These are phyloP conservation scores for Limnanthes douglasii DNA, from an alignment of 345 rosid species.

Conservation along the genomic window DNA sequence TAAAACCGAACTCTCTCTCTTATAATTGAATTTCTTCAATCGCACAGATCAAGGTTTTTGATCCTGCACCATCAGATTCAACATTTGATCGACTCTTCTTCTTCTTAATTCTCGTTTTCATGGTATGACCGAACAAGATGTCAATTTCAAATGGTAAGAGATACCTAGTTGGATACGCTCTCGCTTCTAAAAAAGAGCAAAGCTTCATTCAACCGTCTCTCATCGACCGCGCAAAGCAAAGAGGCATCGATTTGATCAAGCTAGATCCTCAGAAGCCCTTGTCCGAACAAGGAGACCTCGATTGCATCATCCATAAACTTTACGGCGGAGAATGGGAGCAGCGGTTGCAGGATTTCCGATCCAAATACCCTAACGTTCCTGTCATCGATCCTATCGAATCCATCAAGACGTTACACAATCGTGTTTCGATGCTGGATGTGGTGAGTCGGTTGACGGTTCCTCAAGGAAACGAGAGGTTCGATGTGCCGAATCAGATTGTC, in stretches of 20 bases:
- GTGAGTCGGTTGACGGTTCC: slow-evolving; percentile 29
- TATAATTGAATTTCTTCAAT: no score
- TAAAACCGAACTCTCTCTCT: no score
- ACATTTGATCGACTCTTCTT: no score
- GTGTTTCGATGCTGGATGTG: slow-evolving; percentile 52
- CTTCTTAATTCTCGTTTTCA: slow-evolving; percentile 8
- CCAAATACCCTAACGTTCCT: slow-evolving; percentile 18
- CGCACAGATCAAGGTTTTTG: no score
- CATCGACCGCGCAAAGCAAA: slow-evolving; percentile 14
- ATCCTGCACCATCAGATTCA: no score
- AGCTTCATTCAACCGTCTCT: slow-evolving; percentile 38
- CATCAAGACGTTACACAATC: slow-evolving; percentile 32
- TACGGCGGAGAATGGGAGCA: slow-evolving; percentile 33
- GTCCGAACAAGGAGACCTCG: slow-evolving; percentile 36
- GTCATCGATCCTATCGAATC: slow-evolving; percentile 31
- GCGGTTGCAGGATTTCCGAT: slow-evolving; percentile 19
- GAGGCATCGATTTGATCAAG: slow-evolving; percentile 34
- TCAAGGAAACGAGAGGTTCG: slow-evolving; percentile 15
- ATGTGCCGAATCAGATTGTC: slow-evolving; percentile 48
- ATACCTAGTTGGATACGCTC: slow-evolving; percentile 38
- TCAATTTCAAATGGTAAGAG: no score
- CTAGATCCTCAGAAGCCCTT: slow-evolving; percentile 23
- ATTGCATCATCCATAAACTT: slow-evolving; percentile 47
- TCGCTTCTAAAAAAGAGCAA: slow-evolving; percentile 27
- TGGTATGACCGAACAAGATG: slow-evolving; percentile 8